These are phyloP conservation scores for Saturnispora sanitii DNA, from an alignment of 805 yeast genomes.

Conservation along the genomic window DNA sequence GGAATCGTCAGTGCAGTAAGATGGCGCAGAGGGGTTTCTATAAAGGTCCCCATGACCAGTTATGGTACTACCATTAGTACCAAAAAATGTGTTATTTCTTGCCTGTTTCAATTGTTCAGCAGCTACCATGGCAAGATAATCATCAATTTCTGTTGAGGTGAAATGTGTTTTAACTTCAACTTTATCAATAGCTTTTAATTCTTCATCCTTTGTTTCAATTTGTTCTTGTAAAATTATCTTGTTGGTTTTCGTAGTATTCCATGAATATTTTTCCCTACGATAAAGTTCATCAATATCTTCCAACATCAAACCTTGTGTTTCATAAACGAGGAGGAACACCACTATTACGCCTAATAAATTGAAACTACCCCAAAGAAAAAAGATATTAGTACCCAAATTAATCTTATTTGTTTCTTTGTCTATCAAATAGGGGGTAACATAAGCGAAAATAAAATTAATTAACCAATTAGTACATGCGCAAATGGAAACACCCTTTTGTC, in stretches of 20 bases:
- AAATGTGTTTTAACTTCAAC: not conserved
- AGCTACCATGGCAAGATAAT: slow-evolving; percentile 7
- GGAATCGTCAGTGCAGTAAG: not conserved
- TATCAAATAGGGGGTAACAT: slow-evolving; percentile 63
- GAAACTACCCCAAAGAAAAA: slow-evolving; percentile 72
- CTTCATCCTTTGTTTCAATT: not conserved
- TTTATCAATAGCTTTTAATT: not conserved
- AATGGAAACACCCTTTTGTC: slow-evolving; percentile 69
- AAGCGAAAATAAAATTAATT: slow-evolving; percentile 66
- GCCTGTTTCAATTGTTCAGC: slow-evolving; percentile 2
- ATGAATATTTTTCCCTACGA: slow-evolving; percentile 46
- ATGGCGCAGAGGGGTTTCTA: slow-evolving; percentile 2
- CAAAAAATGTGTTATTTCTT: no score
- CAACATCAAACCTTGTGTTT: slow-evolving; percentile 68
- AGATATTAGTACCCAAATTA: slow-evolving; percentile 59
- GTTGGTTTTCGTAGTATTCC: slow-evolving; percentile 30
- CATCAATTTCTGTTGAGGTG: slow-evolving; percentile 4
- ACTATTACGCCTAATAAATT: slow-evolving; percentile 50
- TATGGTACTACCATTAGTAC: no score
- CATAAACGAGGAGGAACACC: slow-evolving; percentile 61
- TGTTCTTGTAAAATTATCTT: slow-evolving; percentile 2
- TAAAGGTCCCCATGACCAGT: not conserved
- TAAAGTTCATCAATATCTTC: slow-evolving; percentile 78
- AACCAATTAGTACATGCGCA: slow-evolving; percentile 77
- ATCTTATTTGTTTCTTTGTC: slow-evolving; percentile 62